Conservation (phyloP, 345 rosid species). For the Linum usitatissimum region DNA sequence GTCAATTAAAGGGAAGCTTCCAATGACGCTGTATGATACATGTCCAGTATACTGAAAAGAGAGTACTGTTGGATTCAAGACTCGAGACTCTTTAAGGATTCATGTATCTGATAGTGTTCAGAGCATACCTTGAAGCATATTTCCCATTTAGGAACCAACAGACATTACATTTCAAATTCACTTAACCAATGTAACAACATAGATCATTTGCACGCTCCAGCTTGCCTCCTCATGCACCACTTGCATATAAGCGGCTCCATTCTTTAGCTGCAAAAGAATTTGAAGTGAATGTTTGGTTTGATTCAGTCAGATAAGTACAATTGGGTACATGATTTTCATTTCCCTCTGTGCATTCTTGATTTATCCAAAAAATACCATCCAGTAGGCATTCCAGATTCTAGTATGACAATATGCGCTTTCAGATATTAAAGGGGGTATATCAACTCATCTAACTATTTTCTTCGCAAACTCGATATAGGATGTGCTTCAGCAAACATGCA, state of each 20-base stretch:
- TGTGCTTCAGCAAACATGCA: not conserved
- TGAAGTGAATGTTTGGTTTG: not conserved
- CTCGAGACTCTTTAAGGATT: not conserved
- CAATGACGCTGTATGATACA: not conserved
- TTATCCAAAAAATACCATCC: not conserved
- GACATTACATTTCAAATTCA: not conserved
- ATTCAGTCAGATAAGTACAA: not conserved
- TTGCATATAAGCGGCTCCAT: slow-evolving; percentile 93
- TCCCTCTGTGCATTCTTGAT: not conserved
- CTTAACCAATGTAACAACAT: not conserved
- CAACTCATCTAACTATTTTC: not conserved
- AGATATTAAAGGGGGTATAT: not conserved
- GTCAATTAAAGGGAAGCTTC: not conserved
- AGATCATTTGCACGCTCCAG: not conserved
- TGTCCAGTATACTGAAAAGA: not conserved
- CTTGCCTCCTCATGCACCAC: slow-evolving; percentile 45
- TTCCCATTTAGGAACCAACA: not conserved
- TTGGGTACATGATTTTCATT: not conserved
- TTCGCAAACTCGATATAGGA: not conserved
- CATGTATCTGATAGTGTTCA: not conserved
- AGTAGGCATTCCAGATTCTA: not conserved
- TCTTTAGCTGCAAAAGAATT: slow-evolving; percentile 61
- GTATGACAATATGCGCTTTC: not conserved
- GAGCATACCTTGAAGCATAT: not conserved
- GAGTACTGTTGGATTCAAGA: not conserved